These are phyloP conservation scores for Candida smagusa DNA, from an alignment of 1,139 yeast species.

Conservation along the genomic window DNA sequence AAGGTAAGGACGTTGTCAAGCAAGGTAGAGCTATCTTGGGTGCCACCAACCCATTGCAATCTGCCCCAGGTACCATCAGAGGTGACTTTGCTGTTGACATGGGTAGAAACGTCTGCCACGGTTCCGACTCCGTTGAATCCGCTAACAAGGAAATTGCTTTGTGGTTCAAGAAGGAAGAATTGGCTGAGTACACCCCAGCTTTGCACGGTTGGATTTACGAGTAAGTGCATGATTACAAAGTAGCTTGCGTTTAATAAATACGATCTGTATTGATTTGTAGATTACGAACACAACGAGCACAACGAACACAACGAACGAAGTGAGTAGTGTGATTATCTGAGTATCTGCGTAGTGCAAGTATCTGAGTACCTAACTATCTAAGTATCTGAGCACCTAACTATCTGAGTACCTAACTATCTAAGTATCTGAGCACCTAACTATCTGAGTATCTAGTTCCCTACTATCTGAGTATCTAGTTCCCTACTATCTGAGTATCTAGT, in stretches of 20 bases:
- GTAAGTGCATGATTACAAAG: slow-evolving; percentile 39
- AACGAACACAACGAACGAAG: too few species aligned
- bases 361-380: too few species aligned
- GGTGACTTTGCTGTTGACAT: slow-evolving; percentile 94
- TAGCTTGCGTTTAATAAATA: too few species aligned
- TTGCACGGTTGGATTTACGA: slow-evolving; percentile 90
- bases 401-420: too few species aligned
- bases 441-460: too few species aligned
- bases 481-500: too few species aligned
- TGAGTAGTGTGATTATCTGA: too few species aligned
- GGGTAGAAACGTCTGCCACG: slow-evolving; percentile 99
- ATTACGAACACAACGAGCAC: too few species aligned
- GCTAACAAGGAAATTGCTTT: slow-evolving; percentile 94
- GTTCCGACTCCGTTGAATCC: slow-evolving; percentile 98
- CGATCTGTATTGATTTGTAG: not conserved
- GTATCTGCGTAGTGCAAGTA: too few species aligned
- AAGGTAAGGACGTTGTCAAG: slow-evolving; percentile 99
- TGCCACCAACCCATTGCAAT: slow-evolving; percentile 97
- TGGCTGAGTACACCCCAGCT: slow-evolving; percentile 88
- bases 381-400: too few species aligned
- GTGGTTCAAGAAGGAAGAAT: slow-evolving; percentile 99
- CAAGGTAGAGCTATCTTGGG: slow-evolving; percentile 98
- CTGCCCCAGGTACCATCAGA: slow-evolving; percentile 99
- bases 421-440: too few species aligned
- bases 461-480: too few species aligned